These are phyloP conservation scores for Viola odorata DNA, from an alignment of 345 rosid species.

Conservation along the genomic window DNA sequence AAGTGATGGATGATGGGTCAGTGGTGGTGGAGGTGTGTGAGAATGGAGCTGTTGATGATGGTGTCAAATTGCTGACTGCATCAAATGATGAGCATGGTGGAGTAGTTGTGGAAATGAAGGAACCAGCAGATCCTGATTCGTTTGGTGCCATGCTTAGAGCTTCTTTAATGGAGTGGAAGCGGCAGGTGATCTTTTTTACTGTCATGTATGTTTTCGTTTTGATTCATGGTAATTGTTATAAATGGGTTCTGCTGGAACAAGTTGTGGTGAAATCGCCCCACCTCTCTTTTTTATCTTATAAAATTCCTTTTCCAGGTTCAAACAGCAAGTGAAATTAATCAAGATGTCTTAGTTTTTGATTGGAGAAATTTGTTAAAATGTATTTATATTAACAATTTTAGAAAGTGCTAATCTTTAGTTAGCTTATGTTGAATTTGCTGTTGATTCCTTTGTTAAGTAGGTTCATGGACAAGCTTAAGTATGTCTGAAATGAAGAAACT, in stretches of 20 bases:
- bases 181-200: conserved; percentile 32
- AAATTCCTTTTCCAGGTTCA: not conserved
- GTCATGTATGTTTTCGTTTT: too few relatives aligned
- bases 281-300: not conserved
- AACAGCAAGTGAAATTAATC: not conserved
- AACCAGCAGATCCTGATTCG: conserved; percentile 36
- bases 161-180: conserved; percentile 47
- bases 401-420: too few relatives aligned
- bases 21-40: not conserved
- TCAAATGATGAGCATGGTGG: conserved; percentile 49
- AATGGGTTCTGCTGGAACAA: too few relatives aligned
- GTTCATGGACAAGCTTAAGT: too few relatives aligned
- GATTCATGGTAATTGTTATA: too few relatives aligned
- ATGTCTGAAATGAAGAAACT: too few relatives aligned
- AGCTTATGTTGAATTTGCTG: too few relatives aligned
- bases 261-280: not conserved
- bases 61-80: conserved; percentile 32
- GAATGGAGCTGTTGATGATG: conserved; percentile 28
- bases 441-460: too few relatives aligned
- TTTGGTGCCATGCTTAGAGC: conserved; percentile 37
- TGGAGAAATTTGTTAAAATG: not conserved
- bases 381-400: too few relatives aligned
- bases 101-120: conserved; percentile 51
- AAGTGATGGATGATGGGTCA: too few relatives aligned
- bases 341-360: not conserved